Percentiles rank a stretch among this genome's conserved stretches.
phyloP scores from a whole-genome alignment of 2,329 filamentous ascomycete genomes.

The Tothia fuscella region DNA sequence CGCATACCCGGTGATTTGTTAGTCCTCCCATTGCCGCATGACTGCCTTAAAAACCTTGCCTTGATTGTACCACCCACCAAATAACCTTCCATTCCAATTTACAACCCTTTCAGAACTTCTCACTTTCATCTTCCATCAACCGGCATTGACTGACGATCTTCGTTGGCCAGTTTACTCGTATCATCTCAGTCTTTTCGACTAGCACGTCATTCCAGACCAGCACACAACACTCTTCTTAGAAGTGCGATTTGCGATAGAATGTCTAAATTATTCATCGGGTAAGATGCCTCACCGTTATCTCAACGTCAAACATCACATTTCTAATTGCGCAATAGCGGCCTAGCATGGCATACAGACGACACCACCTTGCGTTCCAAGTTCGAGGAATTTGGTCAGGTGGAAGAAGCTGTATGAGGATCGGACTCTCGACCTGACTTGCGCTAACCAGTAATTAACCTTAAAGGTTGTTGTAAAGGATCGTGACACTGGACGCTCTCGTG shows the following conservation, averaged over 20 bases:
- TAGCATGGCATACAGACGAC: constrained; percentile 97
- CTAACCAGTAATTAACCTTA: constrained; percentile 14
- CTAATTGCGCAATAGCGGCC: constrained; percentile 52
- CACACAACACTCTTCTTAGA: too few species aligned
- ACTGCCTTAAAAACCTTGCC: too few species aligned
- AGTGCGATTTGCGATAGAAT: too few species aligned
- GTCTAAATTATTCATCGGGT: constrained; percentile 96
- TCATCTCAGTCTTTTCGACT: too few species aligned
- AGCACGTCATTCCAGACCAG: too few species aligned
- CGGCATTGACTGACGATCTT: too few species aligned
- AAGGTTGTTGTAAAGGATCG: constrained; percentile 97
- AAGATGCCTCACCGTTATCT: constrained; percentile 26
- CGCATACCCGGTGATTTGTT: background rate
- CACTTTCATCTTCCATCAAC: too few species aligned
- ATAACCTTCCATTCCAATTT: too few species aligned
- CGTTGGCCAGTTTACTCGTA: too few species aligned
- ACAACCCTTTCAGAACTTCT: too few species aligned
- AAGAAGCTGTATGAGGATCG: constrained; percentile 73
- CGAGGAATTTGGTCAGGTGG: constrained; percentile 77
- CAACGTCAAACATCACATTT: background rate
- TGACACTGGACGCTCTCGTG: constrained; percentile 90
- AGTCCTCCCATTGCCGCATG: too few species aligned
- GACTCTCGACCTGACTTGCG: constrained; percentile 7
- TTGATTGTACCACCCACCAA: too few species aligned
- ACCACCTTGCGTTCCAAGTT: constrained; percentile 78